Conservation (phyloP, 2,329 filamentous ascomycete genomes). For the Aotearoamyces nothofagi region DNA sequence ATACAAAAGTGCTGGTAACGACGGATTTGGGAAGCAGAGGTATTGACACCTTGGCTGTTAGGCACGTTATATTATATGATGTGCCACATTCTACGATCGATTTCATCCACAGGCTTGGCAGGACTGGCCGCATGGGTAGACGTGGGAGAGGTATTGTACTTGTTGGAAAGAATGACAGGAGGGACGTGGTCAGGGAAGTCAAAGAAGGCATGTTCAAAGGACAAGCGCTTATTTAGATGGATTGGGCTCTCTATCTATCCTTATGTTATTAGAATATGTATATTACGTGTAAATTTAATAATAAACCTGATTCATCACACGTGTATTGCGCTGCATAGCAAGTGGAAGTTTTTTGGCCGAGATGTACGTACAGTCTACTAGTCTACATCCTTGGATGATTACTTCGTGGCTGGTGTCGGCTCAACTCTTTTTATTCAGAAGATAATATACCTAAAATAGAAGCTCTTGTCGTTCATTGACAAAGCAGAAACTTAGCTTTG, state of each 20-base stretch:
- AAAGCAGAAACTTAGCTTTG: too few relatives aligned
- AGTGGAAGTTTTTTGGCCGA: too few relatives aligned
- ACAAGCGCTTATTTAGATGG: constrained; percentile 52
- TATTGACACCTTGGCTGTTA: constrained; percentile 84
- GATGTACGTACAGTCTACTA: too few relatives aligned
- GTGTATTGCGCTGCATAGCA: too few relatives aligned
- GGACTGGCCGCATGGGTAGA: constrained; percentile 84
- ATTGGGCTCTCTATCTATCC: neutral
- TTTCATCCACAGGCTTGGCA: constrained; percentile 89
- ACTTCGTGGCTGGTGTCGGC: too few relatives aligned
- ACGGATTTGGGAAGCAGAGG: constrained; percentile 87
- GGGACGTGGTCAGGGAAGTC: constrained; percentile 83
- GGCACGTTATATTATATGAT: constrained; percentile 87
- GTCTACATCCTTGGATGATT: too few relatives aligned
- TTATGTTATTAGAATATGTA: constrained; percentile 1
- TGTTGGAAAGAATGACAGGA: constrained; percentile 76
- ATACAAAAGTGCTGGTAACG: constrained; percentile 83
- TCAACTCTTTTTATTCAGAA: too few relatives aligned
- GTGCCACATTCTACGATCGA: constrained; percentile 97
- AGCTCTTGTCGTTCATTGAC: too few relatives aligned
- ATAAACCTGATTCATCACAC: too few relatives aligned
- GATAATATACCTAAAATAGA: too few relatives aligned
- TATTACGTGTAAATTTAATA: too few relatives aligned
- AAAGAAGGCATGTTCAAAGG: constrained; percentile 79
- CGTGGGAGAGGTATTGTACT: constrained; percentile 81